These are phyloP conservation scores for Macrophomina pseudophaseolina DNA, from an alignment of 2,329 filamentous ascomycete genomes.

Conservation along the genomic window DNA sequence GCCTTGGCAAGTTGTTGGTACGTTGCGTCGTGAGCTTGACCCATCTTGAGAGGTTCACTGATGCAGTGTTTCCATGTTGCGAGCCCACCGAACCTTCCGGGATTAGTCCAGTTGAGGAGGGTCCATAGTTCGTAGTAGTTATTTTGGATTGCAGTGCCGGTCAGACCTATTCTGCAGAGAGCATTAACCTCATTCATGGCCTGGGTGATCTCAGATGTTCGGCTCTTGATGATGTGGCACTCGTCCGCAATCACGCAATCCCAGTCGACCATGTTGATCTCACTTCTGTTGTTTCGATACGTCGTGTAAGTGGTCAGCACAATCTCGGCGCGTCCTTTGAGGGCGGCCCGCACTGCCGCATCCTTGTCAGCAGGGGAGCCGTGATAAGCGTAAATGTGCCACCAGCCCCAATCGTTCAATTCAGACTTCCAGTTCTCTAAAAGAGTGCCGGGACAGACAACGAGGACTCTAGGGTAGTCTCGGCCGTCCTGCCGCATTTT, in stretches of 20 bases:
- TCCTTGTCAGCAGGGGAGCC: conserved; percentile 68
- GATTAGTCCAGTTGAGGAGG: conserved; percentile 93
- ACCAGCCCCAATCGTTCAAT: conserved; percentile 91
- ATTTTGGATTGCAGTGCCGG: conserved; percentile 96
- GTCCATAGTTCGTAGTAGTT: conserved; percentile 98
- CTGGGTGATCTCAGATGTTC: conserved; percentile 75
- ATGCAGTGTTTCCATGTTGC: conserved; percentile 81
- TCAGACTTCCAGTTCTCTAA: conserved; percentile 93
- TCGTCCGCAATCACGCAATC: conserved; percentile 95
- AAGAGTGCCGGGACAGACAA: conserved; percentile 86
- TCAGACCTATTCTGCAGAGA: conserved; percentile 89
- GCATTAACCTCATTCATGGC: conserved; percentile 91
- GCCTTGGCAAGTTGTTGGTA: conserved; percentile 79
- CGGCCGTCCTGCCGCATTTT: conserved; percentile 70
- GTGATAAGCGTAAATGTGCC: conserved; percentile 84
- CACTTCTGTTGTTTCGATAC: conserved; percentile 75
- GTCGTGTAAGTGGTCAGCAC: conserved; percentile 95
- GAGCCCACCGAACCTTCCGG: conserved; percentile 70
- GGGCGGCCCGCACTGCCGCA: conserved; percentile 72
- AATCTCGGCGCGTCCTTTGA: conserved; percentile 79
- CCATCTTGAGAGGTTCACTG: conserved; percentile 78
- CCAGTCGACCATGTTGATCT: conserved; percentile 86
- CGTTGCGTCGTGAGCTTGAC: conserved; percentile 92
- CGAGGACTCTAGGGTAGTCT: conserved; percentile 76
- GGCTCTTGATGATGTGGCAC: conserved; percentile 87